Conservation (phyloP, 768 basidiomycete genomes). For the Lactifluus subvellereus region DNA sequence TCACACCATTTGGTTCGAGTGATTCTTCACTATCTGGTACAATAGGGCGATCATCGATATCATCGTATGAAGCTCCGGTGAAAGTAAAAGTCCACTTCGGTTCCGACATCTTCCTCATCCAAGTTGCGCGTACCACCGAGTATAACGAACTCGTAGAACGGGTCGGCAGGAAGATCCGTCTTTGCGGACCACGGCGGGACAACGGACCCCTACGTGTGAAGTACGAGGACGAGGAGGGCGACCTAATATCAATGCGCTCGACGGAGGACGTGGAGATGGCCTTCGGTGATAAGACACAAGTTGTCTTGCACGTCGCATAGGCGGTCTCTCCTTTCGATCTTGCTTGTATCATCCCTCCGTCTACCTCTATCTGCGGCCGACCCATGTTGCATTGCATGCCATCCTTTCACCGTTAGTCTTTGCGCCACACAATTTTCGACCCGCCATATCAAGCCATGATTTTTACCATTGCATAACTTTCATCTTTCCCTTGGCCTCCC, state of each 20-base stretch:
- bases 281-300: slow-evolving; percentile 83
- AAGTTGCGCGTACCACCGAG: slow-evolving; percentile 73
- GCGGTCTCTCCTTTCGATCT: slow-evolving; percentile 6
- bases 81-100: slow-evolving; percentile 94
- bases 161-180: slow-evolving; percentile 87
- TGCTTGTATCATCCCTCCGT: slow-evolving; percentile 8
- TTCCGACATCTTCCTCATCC: slow-evolving; percentile 92
- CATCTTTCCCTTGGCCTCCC: slow-evolving; percentile 5
- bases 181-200: slow-evolving; percentile 78
- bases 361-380: not conserved
- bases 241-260: slow-evolving; percentile 79
- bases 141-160: slow-evolving; percentile 82
- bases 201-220: slow-evolving; percentile 80
- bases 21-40: slow-evolving; percentile 68
- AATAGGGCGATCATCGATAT: slow-evolving; percentile 41
- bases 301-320: slow-evolving; percentile 76
- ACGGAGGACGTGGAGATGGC: slow-evolving; percentile 95
- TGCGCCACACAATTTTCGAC: slow-evolving; percentile 5
- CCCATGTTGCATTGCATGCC: slow-evolving; percentile 20
- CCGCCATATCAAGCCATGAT: slow-evolving; percentile 17
- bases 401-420: slow-evolving; percentile 11
- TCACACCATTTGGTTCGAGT: slow-evolving; percentile 87
- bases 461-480: slow-evolving; percentile 13
- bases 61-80: slow-evolving; percentile 56
- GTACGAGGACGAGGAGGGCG: slow-evolving; percentile 90